A percentile compares a stretch with the other conserved stretches of the same genome.
Evolutionary conservation across 2,329 filamentous ascomycete genomes (phyloP).

Genomic region (Phialocephala subalpina): DNA sequence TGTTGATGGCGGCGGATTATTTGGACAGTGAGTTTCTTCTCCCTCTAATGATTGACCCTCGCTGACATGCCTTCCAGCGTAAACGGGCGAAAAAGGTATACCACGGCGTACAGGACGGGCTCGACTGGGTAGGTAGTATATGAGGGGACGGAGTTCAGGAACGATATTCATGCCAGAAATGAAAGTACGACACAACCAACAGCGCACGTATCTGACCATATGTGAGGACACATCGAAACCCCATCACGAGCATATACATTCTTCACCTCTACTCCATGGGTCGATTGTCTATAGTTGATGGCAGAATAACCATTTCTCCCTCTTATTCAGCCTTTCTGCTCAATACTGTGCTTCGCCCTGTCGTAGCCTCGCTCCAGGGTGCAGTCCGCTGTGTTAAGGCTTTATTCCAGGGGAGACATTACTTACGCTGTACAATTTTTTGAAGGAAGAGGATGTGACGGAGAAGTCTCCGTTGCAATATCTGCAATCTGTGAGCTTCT

Average conservation of each 20-base stretch:
- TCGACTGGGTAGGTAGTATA: neutral
- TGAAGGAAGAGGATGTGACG: neutral
- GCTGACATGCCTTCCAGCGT: constrained; percentile 23
- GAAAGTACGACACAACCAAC: neutral
- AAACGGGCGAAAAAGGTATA: constrained; percentile 22
- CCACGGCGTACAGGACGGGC: constrained; percentile 18
- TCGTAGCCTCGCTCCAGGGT: too few species aligned
- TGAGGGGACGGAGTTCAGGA: constrained; percentile 18
- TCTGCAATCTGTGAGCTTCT: too few species aligned
- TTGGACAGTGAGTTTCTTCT: constrained; percentile 63
- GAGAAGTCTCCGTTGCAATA: constrained; percentile 7
- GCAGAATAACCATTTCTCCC: constrained; percentile 40
- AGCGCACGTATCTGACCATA: neutral
- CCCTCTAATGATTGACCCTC: neutral
- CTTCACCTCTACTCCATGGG: constrained; percentile 41
- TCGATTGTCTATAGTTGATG: constrained; percentile 47
- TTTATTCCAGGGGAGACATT: constrained; percentile 40
- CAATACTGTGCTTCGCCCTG: constrained; percentile 17
- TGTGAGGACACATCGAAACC: constrained; percentile 11
- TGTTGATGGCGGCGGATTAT: constrained; percentile 81
- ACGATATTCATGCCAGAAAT: constrained; percentile 5
- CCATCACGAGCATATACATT: constrained; percentile 48
- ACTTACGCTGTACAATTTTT: constrained; percentile 1
- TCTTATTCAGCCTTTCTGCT: constrained; percentile 37
- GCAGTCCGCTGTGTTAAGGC: constrained; percentile 23